phyloP scores from a whole-genome alignment of 2,329 filamentous ascomycete genomes.

The Myriosclerotinia duriaeana region DNA sequence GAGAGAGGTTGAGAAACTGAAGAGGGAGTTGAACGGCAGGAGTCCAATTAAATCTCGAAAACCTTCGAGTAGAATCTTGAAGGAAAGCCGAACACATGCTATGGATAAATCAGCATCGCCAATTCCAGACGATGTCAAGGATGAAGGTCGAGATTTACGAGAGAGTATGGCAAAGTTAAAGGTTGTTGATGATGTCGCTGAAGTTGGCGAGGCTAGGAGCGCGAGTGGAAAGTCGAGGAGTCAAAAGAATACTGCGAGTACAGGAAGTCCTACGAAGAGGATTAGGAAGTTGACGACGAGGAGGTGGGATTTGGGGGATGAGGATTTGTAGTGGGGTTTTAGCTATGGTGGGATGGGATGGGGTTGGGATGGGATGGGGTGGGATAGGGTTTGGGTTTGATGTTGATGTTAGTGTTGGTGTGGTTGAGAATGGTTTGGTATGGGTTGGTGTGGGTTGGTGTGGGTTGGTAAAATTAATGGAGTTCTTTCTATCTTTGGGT shows the following conservation, averaged over 20 bases:
- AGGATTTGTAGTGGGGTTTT: conserved; percentile 29
- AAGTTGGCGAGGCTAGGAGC: not conserved
- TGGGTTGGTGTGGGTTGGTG: too few relatives aligned
- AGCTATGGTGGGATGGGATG: not conserved
- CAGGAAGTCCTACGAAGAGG: conserved; percentile 35
- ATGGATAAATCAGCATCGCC: conserved; percentile 12
- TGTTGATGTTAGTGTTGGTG: too few relatives aligned
- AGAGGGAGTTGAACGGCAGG: conserved; percentile 60
- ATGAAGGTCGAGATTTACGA: conserved; percentile 23
- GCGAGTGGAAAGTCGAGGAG: conserved; percentile 5
- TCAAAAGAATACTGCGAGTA: conserved; percentile 1
- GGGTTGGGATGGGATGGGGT: not conserved
- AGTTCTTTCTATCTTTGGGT: not conserved
- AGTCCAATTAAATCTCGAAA: conserved; percentile 42
- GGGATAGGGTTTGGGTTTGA: too few relatives aligned
- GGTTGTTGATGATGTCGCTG: conserved; percentile 14
- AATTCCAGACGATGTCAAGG: conserved; percentile 17
- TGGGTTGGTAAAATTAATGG: not conserved
- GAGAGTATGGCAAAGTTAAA: conserved; percentile 8
- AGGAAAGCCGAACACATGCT: conserved; percentile 13
- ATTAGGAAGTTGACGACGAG: conserved; percentile 36
- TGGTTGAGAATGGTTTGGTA: too few relatives aligned
- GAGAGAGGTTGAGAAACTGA: conserved; percentile 62
- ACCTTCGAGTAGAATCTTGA: conserved; percentile 12
- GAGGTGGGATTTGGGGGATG: conserved; percentile 39